Evolutionary conservation across 2,329 filamentous ascomycete species (phyloP).

Genomic region (Aschersonia sp.): DNA sequence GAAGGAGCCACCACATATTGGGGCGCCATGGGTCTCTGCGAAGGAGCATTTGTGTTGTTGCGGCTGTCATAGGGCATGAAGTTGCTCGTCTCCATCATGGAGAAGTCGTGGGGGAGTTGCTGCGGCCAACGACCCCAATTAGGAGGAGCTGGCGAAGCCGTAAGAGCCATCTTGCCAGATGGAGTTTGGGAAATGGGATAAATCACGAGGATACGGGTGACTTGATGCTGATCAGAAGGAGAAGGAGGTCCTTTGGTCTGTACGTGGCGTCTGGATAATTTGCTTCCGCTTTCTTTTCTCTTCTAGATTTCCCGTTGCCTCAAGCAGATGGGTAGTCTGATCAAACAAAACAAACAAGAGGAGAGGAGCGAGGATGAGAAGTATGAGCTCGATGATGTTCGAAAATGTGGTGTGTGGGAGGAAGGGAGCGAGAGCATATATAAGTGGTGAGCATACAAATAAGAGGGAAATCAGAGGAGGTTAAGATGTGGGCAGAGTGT

Average conservation of each 20-base stretch:
- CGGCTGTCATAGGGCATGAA: conserved; percentile 36
- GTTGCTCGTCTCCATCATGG: conserved; percentile 29
- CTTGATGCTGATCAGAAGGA: too few relatives aligned
- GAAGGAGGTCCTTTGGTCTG: too few relatives aligned
- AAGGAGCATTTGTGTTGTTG: conserved; percentile 18
- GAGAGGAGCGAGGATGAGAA: neutral
- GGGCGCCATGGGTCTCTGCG: conserved; percentile 29
- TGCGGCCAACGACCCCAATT: conserved; percentile 42
- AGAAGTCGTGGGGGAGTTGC: conserved; percentile 31
- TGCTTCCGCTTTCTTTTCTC: too few relatives aligned
- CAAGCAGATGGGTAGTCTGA: neutral
- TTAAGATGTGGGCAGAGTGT: conserved; percentile 2
- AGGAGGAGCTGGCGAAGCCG: conserved; percentile 27
- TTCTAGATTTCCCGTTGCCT: neutral
- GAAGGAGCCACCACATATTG: conserved; percentile 30
- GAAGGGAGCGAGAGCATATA: conserved; percentile 2
- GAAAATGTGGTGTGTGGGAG: neutral
- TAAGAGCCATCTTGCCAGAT: conserved; percentile 26
- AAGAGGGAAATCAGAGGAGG: neutral
- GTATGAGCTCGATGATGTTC: conserved; percentile 9
- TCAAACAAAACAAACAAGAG: neutral
- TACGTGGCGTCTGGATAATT: too few relatives aligned
- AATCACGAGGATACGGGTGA: too few relatives aligned
- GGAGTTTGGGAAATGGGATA: too few relatives aligned
- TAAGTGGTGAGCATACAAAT: neutral